Evolutionary conservation across 2,329 filamentous ascomycete species (phyloP).

Genomic region (Scedosporium minutisporum): DNA sequence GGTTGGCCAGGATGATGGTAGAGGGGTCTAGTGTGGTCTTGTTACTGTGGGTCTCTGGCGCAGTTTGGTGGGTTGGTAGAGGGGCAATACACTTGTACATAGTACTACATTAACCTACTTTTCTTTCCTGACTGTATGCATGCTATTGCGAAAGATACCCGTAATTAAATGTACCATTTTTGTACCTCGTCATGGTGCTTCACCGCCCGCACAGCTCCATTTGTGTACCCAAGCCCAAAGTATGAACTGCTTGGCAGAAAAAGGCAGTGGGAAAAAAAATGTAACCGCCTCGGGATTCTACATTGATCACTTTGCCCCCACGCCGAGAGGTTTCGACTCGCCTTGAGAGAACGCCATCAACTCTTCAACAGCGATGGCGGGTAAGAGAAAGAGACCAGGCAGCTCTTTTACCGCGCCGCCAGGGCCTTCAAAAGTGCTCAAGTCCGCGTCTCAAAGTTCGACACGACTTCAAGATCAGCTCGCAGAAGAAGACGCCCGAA

Average conservation of each 20-base stretch:
- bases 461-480: constrained; percentile 50
- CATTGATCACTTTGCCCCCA: too few relatives aligned
- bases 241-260: not conserved
- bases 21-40: not conserved
- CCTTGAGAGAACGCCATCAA: constrained; percentile 49
- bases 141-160: too few relatives aligned
- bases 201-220: not conserved
- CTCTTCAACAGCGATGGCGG: constrained; percentile 29
- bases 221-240: not conserved
- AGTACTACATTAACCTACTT: too few relatives aligned
- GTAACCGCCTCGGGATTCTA: too few relatives aligned
- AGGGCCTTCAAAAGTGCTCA: not conserved
- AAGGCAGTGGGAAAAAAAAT: not conserved
- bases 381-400: not conserved
- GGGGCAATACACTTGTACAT: too few relatives aligned
- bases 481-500: constrained; percentile 77
- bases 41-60: not conserved
- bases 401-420: not conserved
- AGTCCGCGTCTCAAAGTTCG: not conserved
- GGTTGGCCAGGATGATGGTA: not conserved
- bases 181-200: not conserved
- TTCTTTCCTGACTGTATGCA: too few relatives aligned
- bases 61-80: too few relatives aligned
- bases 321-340: too few relatives aligned
- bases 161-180: too few relatives aligned